Percentiles rank a stretch among this genome's conserved stretches.
These are phyloP conservation scores for Staphylotrichum tortipilum DNA, from an alignment of 495 filamentous ascomycete genomes.

Conservation along the genomic window DNA sequence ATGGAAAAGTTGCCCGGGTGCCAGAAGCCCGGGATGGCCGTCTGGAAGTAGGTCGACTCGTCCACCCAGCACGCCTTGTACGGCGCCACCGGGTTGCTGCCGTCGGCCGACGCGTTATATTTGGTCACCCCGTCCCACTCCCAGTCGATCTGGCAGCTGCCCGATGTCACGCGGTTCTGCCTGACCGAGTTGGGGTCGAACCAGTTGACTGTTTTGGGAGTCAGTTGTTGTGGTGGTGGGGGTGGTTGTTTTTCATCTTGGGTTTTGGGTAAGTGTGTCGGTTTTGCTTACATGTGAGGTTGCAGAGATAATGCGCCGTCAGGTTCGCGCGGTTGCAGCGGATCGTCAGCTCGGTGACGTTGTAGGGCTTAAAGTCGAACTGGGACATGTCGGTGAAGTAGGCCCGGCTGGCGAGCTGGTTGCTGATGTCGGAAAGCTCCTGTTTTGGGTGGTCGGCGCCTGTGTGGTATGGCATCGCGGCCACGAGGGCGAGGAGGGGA, in stretches of 20 bases:
- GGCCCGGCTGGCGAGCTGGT: not conserved
- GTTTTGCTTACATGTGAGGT: constrained; percentile 4
- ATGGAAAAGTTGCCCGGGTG: constrained; percentile 25
- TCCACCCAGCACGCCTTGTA: constrained; percentile 19
- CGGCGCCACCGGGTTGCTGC: constrained; percentile 11
- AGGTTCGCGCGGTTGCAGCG: not conserved
- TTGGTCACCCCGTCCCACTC: constrained; percentile 23
- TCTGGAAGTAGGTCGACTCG: constrained; percentile 14
- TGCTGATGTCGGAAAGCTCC: not conserved
- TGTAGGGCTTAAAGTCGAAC: constrained; percentile 8
- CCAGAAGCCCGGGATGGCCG: constrained; percentile 19
- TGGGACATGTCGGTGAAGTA: not conserved
- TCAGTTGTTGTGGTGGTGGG: too few species aligned
- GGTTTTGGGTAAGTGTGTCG: not conserved
- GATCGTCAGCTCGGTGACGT: constrained; percentile 3
- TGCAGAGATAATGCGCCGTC: constrained; percentile 4
- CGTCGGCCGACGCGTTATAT: constrained; percentile 4
- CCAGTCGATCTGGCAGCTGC: constrained; percentile 19
- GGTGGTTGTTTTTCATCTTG: too few species aligned
- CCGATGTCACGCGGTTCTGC: constrained; percentile 21
- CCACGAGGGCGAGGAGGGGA: not conserved
- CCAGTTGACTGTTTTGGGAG: constrained; percentile 29
- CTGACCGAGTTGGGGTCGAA: constrained; percentile 28
- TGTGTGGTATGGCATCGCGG: not conserved
- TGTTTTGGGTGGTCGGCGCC: too few species aligned